Evolutionary conservation across 305 asterid species (phyloP).

Genomic region (Fraxinus latifolia): DNA sequence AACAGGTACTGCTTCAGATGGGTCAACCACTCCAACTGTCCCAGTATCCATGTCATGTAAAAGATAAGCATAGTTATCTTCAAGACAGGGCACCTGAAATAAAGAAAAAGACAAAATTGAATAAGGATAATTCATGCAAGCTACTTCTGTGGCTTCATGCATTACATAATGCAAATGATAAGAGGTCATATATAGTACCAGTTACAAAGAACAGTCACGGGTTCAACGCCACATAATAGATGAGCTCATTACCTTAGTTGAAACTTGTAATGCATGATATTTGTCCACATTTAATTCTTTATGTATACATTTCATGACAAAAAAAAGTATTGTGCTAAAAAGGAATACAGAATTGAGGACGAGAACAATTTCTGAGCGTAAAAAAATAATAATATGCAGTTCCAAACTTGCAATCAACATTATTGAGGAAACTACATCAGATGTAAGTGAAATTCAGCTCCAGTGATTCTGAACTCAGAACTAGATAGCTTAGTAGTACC

Average conservation of each 20-base stretch:
- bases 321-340: not conserved
- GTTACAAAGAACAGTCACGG: not conserved
- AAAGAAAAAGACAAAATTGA: not conserved
- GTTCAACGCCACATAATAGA: not conserved
- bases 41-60: conserved; percentile 52
- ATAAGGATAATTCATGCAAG: not conserved
- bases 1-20: conserved; percentile 52
- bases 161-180: not conserved
- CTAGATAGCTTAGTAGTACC: not conserved
- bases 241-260: not conserved
- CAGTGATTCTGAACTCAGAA: not conserved
- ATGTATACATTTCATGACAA: not conserved
- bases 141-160: not conserved
- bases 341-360: not conserved
- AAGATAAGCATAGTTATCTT: conserved; percentile 51
- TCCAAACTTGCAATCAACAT: not conserved
- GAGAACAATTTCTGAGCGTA: not conserved
- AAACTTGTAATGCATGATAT: not conserved
- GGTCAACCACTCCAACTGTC: conserved; percentile 59
- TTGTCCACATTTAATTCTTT: not conserved
- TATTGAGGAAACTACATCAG: not conserved
- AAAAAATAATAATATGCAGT: not conserved
- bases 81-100: conserved; percentile 44
- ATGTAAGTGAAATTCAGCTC: not conserved
- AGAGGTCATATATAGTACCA: not conserved